phyloP scores from a whole-genome alignment of 441 rosid species.

The Omphalea diandra region DNA sequence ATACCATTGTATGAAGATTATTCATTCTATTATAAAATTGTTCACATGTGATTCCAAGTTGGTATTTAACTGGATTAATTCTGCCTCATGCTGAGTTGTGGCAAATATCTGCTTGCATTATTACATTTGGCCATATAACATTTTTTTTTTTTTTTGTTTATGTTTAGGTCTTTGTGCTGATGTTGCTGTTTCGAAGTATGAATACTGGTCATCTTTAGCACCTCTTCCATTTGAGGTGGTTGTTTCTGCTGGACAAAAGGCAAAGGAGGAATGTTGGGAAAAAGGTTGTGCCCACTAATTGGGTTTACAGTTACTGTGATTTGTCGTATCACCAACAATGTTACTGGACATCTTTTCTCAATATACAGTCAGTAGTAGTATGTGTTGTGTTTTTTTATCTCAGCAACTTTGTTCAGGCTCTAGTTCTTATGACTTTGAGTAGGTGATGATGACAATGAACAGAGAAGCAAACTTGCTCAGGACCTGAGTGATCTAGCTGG shows the following conservation, averaged over 20 bases:
- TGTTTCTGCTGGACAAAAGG: slow-evolving; percentile 91
- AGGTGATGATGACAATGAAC: slow-evolving; percentile 69
- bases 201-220: slow-evolving; percentile 92
- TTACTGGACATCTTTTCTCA: not conserved
- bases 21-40: not conserved
- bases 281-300: slow-evolving; percentile 54
- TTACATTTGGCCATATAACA: not conserved
- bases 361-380: not conserved
- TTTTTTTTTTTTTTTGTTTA: slow-evolving; percentile 26
- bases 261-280: slow-evolving; percentile 77
- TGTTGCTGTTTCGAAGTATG: slow-evolving; percentile 76
- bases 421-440: slow-evolving; percentile 25
- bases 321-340: slow-evolving; percentile 2
- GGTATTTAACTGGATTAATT: not conserved
- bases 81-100: not conserved
- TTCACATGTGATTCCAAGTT: not conserved
- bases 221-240: slow-evolving; percentile 98
- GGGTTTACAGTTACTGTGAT: slow-evolving; percentile 13
- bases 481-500: slow-evolving; percentile 86
- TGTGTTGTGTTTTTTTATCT: not conserved
- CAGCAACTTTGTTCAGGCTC: slow-evolving; percentile 6
- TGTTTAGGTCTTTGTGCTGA: slow-evolving; percentile 78
- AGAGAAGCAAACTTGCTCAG: slow-evolving; percentile 57
- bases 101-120: not conserved
- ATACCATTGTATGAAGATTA: not conserved